These are phyloP conservation scores for Phytophthora palmivora DNA, from an alignment of 352 stramenopile genomes.

Conservation along the genomic window DNA sequence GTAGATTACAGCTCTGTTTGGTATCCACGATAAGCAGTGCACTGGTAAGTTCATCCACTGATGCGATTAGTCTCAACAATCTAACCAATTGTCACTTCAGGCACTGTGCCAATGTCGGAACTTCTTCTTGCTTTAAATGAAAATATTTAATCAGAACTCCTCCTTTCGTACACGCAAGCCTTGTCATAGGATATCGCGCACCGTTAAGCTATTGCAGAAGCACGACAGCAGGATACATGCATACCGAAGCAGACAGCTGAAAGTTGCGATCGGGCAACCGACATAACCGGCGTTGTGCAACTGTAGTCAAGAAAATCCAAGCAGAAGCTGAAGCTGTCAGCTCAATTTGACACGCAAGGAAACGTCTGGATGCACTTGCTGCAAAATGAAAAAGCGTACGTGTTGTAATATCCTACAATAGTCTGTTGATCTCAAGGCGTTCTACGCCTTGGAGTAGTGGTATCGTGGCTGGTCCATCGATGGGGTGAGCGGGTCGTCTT, in stretches of 20 bases:
- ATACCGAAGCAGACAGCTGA: not conserved
- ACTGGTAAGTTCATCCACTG: slow-evolving; percentile 29
- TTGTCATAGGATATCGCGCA: too few species aligned
- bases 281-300: slow-evolving; percentile 5
- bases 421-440: slow-evolving; percentile 11
- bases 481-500: slow-evolving; percentile 26
- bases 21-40: slow-evolving; percentile 48
- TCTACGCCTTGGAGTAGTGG: slow-evolving; percentile 42
- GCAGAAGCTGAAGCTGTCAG: slow-evolving; percentile 1
- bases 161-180: not conserved
- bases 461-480: slow-evolving; percentile 21
- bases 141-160: slow-evolving; percentile 5
- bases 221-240: too few species aligned
- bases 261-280: not conserved
- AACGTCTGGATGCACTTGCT: not conserved
- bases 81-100: slow-evolving; percentile 26
- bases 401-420: slow-evolving; percentile 23
- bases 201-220: too few species aligned
- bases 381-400: too few species aligned
- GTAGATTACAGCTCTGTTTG: slow-evolving; percentile 58
- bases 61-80: not conserved
- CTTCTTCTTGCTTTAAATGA: slow-evolving; percentile 36
- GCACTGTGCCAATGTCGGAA: slow-evolving; percentile 45
- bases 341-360: not conserved
- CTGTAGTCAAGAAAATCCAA: slow-evolving; percentile 6